Evolutionary conservation across 352 stramenopile species (phyloP).

Genomic region (Globisporangium canariense): DNA sequence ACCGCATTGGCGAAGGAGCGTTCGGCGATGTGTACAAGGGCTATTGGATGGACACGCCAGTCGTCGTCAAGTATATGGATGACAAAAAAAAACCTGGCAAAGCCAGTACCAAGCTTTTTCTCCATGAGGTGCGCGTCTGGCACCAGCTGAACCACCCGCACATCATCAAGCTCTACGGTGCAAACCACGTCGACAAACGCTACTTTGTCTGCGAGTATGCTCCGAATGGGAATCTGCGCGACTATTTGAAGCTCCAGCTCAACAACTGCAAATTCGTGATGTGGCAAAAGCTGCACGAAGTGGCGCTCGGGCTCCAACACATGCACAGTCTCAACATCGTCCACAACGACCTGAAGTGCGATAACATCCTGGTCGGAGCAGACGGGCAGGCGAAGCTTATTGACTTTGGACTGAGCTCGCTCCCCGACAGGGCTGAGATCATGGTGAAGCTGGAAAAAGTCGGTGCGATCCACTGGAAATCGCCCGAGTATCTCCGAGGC

Average conservation of each 20-base stretch:
- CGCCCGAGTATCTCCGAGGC: too few species aligned
- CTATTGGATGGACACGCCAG: background rate
- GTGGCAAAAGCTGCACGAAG: conserved; percentile 6
- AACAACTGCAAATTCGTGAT: background rate
- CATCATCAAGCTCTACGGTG: background rate
- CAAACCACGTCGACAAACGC: background rate
- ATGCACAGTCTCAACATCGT: background rate
- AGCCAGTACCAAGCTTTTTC: background rate
- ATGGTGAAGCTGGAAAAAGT: too few species aligned
- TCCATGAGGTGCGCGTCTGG: background rate
- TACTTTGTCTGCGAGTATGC: conserved; percentile 4
- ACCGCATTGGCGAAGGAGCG: background rate
- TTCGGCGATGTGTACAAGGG: background rate
- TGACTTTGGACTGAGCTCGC: too few species aligned
- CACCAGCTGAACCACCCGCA: background rate
- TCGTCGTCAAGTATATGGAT: background rate
- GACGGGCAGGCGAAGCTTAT: too few species aligned
- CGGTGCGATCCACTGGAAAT: too few species aligned
- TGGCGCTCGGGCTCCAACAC: background rate
- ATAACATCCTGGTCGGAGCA: too few species aligned
- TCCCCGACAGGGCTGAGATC: too few species aligned
- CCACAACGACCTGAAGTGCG: too few species aligned
- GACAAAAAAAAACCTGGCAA: background rate
- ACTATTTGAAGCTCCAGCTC: background rate
- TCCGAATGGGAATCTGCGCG: background rate